These are phyloP conservation scores for Trichophyton verrucosum DNA, from an alignment of 2,329 filamentous ascomycete species.

Conservation along the genomic window DNA sequence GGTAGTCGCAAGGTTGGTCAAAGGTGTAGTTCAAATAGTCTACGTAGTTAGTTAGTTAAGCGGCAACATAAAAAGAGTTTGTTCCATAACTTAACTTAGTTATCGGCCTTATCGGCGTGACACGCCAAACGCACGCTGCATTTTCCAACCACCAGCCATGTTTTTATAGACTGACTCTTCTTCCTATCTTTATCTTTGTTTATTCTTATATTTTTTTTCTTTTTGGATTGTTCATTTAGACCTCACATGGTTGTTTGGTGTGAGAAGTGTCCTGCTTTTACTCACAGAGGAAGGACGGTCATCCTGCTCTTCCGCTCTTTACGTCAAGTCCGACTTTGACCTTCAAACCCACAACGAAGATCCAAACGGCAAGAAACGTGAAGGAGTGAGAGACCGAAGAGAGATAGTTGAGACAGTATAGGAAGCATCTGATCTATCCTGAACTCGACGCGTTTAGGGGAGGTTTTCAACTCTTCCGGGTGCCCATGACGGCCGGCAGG, in stretches of 20 bases:
- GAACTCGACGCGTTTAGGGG: neutral
- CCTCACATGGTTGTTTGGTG: neutral
- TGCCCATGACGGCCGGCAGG: neutral
- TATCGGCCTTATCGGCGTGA: neutral
- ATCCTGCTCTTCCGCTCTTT: neutral
- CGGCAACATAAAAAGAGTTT: neutral
- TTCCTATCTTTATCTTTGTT: neutral
- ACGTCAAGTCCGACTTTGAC: neutral
- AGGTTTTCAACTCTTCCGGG: neutral
- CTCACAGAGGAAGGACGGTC: neutral
- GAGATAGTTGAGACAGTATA: neutral
- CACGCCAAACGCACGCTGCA: neutral
- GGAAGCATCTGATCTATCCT: neutral
- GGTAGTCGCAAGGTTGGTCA: neutral
- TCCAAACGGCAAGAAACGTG: neutral
- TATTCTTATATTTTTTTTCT: neutral
- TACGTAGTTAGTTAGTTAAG: neutral
- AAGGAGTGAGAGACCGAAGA: too few species aligned
- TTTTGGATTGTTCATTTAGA: neutral
- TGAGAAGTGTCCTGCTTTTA: neutral
- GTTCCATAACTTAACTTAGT: neutral
- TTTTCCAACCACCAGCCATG: too few species aligned
- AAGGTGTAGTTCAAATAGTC: too few species aligned
- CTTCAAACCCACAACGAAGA: neutral
- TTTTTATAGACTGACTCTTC: neutral